Evolutionary conservation across 2,329 filamentous ascomycete species (phyloP).

Genomic region (Sporothrix mexicana): DNA sequence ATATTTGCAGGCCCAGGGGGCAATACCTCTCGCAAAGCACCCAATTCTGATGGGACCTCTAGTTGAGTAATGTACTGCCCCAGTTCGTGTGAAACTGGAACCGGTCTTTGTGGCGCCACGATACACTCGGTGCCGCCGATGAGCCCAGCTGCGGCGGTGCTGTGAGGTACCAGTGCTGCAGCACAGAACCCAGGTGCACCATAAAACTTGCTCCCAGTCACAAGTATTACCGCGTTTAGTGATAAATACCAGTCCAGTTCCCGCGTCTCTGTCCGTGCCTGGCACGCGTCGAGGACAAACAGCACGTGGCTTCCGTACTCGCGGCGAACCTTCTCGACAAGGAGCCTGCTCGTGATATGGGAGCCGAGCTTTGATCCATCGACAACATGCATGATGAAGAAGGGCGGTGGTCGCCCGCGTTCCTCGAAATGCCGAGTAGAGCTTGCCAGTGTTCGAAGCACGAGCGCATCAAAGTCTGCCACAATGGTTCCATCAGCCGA

Average conservation of each 20-base stretch:
- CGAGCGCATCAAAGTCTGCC: conserved; percentile 24
- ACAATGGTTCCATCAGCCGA: conserved; percentile 18
- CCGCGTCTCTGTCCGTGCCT: conserved; percentile 25
- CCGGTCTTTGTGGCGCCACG: neutral
- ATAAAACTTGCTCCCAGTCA: conserved; percentile 33
- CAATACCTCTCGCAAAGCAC: conserved; percentile 9
- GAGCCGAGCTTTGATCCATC: conserved; percentile 33
- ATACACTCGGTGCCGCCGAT: neutral
- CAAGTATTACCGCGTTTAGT: conserved; percentile 26
- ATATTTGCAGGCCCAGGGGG: conserved; percentile 24
- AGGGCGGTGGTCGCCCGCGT: neutral
- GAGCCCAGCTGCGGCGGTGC: conserved; percentile 4
- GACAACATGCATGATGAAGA: conserved; percentile 31
- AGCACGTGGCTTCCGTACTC: conserved; percentile 23
- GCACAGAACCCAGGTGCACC: conserved; percentile 33
- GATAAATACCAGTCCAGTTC: conserved; percentile 33
- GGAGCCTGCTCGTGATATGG: conserved; percentile 28
- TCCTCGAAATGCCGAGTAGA: too few relatives aligned
- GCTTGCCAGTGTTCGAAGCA: conserved; percentile 15
- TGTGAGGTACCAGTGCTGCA: conserved; percentile 28
- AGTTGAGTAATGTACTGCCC: conserved; percentile 30
- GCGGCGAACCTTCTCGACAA: conserved; percentile 23
- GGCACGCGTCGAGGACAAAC: conserved; percentile 33
- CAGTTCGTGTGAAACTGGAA: neutral
- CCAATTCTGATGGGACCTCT: conserved; percentile 21